Evolutionary conservation across 1,284 basidiomycete genomes (phyloP).

Genomic region (Cystobasidium sp.): DNA sequence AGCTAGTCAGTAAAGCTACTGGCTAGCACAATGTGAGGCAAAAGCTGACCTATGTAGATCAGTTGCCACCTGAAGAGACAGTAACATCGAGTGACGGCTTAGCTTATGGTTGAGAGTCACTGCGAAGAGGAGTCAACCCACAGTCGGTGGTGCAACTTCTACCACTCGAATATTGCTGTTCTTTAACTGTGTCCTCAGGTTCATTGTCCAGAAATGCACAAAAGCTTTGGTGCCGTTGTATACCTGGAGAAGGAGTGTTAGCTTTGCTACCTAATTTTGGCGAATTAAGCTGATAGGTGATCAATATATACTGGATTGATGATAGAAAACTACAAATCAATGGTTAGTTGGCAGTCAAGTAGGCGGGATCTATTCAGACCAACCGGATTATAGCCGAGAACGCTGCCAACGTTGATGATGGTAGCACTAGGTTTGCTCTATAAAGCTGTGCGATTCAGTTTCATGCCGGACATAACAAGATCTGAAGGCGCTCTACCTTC

Average conservation of each 20-base stretch:
- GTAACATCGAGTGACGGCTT: neutral
- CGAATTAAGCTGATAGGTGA: too few relatives aligned
- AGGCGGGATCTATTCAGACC: neutral
- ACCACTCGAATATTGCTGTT: slow-evolving; percentile 52
- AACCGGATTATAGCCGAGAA: slow-evolving; percentile 51
- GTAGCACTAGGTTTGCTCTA: slow-evolving; percentile 48
- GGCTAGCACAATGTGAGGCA: neutral
- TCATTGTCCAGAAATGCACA: slow-evolving; percentile 53
- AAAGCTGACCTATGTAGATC: slow-evolving; percentile 26
- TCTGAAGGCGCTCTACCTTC: slow-evolving; percentile 31
- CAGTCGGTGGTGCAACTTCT: slow-evolving; percentile 54
- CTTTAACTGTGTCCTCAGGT: slow-evolving; percentile 53
- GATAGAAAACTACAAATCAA: slow-evolving; percentile 33
- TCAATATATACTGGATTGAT: slow-evolving; percentile 19
- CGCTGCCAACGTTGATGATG: slow-evolving; percentile 53
- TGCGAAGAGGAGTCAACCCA: slow-evolving; percentile 43
- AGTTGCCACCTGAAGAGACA: slow-evolving; percentile 9
- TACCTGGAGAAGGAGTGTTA: neutral
- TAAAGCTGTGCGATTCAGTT: neutral
- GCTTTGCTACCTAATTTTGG: too few relatives aligned
- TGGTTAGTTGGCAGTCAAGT: neutral
- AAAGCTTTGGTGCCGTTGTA: slow-evolving; percentile 53
- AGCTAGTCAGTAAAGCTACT: neutral
- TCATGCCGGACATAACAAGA: neutral
- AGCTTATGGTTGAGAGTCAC: too few relatives aligned